These are phyloP conservation scores for Dicorynia guianensis DNA, from an alignment of 306 rosid species.

Conservation along the genomic window DNA sequence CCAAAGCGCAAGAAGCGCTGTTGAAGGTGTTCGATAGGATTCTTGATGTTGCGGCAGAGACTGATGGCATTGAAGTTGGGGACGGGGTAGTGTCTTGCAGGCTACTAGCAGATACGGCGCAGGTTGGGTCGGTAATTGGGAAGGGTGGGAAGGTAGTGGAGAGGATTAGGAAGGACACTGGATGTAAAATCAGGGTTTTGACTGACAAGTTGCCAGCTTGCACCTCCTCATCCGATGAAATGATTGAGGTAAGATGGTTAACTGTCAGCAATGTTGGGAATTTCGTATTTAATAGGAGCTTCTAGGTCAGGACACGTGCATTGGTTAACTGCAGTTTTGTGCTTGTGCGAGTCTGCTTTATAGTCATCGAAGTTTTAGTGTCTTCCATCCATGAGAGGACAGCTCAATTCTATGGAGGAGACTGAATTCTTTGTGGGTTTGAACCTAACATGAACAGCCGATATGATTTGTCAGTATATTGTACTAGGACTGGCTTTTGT, in stretches of 20 bases:
- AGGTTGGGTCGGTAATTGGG: slow-evolving; percentile 85
- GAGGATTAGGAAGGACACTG: slow-evolving; percentile 85
- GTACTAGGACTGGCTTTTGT: slow-evolving; percentile 14
- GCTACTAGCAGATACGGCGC: slow-evolving; percentile 67
- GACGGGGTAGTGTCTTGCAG: slow-evolving; percentile 79
- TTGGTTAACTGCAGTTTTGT: neutral
- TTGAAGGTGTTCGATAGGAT: slow-evolving; percentile 90
- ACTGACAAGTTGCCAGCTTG: slow-evolving; percentile 73
- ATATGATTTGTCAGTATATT: neutral
- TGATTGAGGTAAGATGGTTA: slow-evolving; percentile 71
- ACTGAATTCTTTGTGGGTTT: neutral
- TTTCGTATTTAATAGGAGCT: neutral
- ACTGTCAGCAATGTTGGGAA: neutral
- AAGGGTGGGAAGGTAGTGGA: slow-evolving; percentile 94
- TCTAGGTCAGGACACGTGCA: neutral
- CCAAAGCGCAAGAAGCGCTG: slow-evolving; percentile 90
- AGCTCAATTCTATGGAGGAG: neutral
- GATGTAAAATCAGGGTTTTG: slow-evolving; percentile 75
- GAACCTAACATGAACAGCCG: neutral
- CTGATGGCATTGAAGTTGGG: slow-evolving; percentile 61
- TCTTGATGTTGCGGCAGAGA: slow-evolving; percentile 90
- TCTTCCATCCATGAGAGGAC: neutral
- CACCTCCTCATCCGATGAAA: slow-evolving; percentile 69
- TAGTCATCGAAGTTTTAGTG: neutral
- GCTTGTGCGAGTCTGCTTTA: neutral